Percentiles rank a stretch among this genome's conserved stretches.
phyloP scores from a whole-genome alignment of 2,329 filamentous ascomycete genomes.

The Aspergillus puulaauensis region DNA sequence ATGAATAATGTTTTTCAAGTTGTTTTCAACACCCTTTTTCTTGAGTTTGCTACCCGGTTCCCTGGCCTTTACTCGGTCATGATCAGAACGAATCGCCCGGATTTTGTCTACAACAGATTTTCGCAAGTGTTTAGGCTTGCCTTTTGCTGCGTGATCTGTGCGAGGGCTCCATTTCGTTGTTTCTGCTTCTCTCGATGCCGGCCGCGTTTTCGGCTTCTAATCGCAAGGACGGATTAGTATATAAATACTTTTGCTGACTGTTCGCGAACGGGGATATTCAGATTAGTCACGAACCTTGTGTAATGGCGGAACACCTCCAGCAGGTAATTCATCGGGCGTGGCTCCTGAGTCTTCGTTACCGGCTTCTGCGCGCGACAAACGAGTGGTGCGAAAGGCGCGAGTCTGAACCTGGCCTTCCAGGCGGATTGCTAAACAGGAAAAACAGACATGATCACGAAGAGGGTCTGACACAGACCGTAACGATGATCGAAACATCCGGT shows the following conservation, averaged over 20 bases:
- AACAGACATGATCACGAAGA: constrained; percentile 35
- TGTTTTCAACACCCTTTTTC: not conserved
- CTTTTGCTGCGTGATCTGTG: not conserved
- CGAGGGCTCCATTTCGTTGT: not conserved
- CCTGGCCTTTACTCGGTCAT: too few relatives aligned
- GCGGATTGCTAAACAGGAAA: constrained; percentile 32
- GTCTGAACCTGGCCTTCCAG: constrained; percentile 21
- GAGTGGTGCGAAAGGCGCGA: constrained; percentile 27
- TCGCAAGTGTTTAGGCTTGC: too few relatives aligned
- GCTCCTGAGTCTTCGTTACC: not conserved
- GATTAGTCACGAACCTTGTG: constrained; percentile 6
- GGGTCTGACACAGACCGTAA: constrained; percentile 38
- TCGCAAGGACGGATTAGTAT: not conserved
- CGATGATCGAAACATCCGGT: constrained; percentile 40
- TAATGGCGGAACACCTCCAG: not conserved
- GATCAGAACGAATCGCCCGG: too few relatives aligned
- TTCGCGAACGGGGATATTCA: not conserved
- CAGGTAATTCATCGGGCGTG: not conserved
- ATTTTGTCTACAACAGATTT: too few relatives aligned
- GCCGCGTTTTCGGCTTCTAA: not conserved
- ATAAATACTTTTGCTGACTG: not conserved
- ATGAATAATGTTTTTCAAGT: not conserved
- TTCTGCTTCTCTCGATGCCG: not conserved
- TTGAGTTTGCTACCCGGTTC: not conserved
- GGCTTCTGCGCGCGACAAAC: constrained; percentile 13